phyloP scores from a whole-genome alignment of 441 rosid genomes.

The Pelargonium citronellum region DNA sequence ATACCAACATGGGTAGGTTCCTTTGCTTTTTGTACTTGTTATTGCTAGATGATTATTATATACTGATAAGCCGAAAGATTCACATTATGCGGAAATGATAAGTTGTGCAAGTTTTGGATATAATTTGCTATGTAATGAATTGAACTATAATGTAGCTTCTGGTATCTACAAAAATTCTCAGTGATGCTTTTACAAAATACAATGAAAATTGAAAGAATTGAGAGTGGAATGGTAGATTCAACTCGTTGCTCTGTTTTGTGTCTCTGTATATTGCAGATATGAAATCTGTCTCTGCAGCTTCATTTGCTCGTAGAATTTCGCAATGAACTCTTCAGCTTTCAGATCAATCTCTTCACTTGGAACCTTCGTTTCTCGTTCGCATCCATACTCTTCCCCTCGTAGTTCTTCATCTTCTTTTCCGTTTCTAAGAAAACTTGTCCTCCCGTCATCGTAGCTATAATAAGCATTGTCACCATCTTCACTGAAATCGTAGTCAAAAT shows the following conservation, averaged over 20 bases:
- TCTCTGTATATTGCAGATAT: constrained; percentile 42
- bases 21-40: neutral
- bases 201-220: neutral
- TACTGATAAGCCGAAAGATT: no score
- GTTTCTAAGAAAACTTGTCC: constrained; percentile 27
- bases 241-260: constrained; percentile 16
- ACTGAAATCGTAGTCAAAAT: constrained; percentile 48
- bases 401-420: constrained; percentile 20
- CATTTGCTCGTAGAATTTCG: constrained; percentile 59
- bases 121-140: neutral
- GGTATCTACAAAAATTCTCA: neutral
- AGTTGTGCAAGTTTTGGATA: no score
- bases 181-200: neutral
- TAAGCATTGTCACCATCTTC: constrained; percentile 22
- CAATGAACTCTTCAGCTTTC: constrained; percentile 82
- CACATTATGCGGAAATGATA: no score
- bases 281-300: constrained; percentile 76
- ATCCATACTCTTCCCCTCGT: constrained; percentile 13
- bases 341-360: constrained; percentile 43
- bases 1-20: no score
- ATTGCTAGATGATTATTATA: neutral
- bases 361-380: constrained; percentile 20
- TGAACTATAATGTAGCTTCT: neutral
- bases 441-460: constrained; percentile 23
- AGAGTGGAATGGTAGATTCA: neutral